Percentiles rank a stretch among this genome's conserved stretches.
phyloP scores from a whole-genome alignment of 345 rosid genomes.

The Trapa incisa region DNA sequence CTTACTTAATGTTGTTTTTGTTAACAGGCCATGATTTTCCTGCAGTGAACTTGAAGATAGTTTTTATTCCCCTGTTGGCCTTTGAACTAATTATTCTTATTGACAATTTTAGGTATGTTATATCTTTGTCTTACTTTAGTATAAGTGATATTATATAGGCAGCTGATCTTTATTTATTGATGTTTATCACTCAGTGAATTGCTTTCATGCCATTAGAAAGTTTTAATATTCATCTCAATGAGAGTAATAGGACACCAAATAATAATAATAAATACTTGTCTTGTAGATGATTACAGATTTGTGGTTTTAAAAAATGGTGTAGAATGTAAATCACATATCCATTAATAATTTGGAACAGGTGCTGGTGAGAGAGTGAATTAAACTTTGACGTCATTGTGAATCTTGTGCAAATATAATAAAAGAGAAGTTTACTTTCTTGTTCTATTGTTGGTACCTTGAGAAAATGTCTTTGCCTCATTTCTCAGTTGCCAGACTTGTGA shows the following conservation, averaged over 20 bases:
- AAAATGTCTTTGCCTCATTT: not conserved
- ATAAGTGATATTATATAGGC: not conserved
- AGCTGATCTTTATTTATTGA: not conserved
- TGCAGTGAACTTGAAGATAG: slow-evolving; percentile 79
- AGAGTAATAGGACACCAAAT: not conserved
- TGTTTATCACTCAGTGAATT: not conserved
- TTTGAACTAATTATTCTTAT: slow-evolving; percentile 62
- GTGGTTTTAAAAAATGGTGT: not conserved
- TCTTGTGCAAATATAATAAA: not conserved
- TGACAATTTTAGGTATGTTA: slow-evolving; percentile 79
- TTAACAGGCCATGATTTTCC: slow-evolving; percentile 36
- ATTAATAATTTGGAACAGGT: not conserved
- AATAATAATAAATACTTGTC: not conserved
- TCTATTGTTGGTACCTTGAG: not conserved
- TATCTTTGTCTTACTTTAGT: not conserved
- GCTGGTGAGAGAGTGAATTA: not conserved
- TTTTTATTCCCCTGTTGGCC: slow-evolving; percentile 71
- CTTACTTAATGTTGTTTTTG: slow-evolving; percentile 7
- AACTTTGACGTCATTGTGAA: not conserved
- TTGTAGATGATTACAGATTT: not conserved
- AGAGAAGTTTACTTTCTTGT: not conserved
- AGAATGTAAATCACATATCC: not conserved
- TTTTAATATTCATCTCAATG: not conserved
- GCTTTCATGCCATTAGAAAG: not conserved
- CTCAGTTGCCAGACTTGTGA: not conserved